Conservation (phyloP, 345 rosid genomes). For the Syzygium oleosum region DNA sequence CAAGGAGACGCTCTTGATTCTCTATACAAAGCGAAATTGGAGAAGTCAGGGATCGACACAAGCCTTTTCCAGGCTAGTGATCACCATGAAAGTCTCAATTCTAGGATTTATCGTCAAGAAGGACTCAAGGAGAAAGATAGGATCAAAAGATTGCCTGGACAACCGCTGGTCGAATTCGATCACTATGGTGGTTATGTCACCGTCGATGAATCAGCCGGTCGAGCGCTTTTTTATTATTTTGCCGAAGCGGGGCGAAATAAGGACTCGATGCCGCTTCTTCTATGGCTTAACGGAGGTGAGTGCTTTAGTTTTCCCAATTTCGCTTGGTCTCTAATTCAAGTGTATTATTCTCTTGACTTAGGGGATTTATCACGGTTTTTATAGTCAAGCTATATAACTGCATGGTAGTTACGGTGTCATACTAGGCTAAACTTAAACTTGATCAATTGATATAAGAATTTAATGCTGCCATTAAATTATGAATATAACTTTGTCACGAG, state of each 20-base stretch:
- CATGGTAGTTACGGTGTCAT: neutral
- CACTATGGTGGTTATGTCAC: conserved; percentile 9
- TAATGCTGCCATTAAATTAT: neutral
- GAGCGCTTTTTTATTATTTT: conserved; percentile 1
- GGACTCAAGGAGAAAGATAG: conserved; percentile 42
- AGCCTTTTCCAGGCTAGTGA: conserved; percentile 5
- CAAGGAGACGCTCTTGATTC: conserved; percentile 15
- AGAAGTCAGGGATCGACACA: conserved; percentile 10
- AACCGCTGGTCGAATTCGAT: neutral
- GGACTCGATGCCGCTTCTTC: conserved; percentile 5
- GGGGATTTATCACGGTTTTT: neutral
- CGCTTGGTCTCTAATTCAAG: neutral
- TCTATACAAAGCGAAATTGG: conserved; percentile 16
- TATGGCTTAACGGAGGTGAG: conserved; percentile 12
- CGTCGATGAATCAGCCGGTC: neutral
- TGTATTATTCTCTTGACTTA: neutral
- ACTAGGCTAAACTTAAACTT: neutral
- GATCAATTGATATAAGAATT: neutral
- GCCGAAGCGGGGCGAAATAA: neutral
- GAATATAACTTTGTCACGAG: neutral
- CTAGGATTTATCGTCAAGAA: conserved; percentile 5
- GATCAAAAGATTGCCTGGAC: conserved; percentile 2
- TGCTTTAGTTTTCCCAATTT: neutral
- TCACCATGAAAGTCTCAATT: neutral
- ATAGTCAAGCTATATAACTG: neutral